Evolutionary conservation across 169 alveolate species (phyloP), one percentile per base, ranked within the genome.

Genomic region (Plasmodium malariae): DNA sequence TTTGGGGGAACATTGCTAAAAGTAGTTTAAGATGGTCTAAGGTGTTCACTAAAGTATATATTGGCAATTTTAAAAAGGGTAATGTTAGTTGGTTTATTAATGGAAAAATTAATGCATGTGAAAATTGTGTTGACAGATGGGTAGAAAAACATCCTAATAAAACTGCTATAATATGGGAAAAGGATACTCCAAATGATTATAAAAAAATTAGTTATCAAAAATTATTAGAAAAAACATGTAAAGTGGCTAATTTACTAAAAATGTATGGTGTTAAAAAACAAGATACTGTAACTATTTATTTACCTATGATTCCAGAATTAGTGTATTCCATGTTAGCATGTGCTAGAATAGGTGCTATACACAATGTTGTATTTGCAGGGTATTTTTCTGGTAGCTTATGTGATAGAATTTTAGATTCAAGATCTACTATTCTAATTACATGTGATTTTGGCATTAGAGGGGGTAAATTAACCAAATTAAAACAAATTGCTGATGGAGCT

Each of bases 321-420:
- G 96, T 95, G 36, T 93, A 93, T 86, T 87, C 98, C 32, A 97
- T 98, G 98, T 92, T 98, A 70, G 99, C 99, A 24, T 98, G 99
- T 85, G 98, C 99, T 11, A 94, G 99, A 55, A 95, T 98, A 34
- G 99, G 99, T 45, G 99, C 99, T 12, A 96, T 98, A 14, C 99
- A 98, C 92, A 95, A 95, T 45, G 99, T 98, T 17, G 98, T 98
- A 72, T 98, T 98, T 93, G 99, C 99, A 21, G 99, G 99, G 3
- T 98, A 97, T 93, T 97, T 99, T 12, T 97, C 99, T 49, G 96
- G 95, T 14, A 96, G 97, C 83, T 86, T 98, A 49, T 96, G 97
- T 4, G 99, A 97, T 54, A 95, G 99, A 26, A 95, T 98, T 21
- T 74, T 92, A 9, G 98, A 97, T 91, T 97, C 99, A 34, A 71